Base-by-base conservation (phyloP, 2,329 filamentous ascomycete genomes). In the Pseudocercospora ulei region DNA sequence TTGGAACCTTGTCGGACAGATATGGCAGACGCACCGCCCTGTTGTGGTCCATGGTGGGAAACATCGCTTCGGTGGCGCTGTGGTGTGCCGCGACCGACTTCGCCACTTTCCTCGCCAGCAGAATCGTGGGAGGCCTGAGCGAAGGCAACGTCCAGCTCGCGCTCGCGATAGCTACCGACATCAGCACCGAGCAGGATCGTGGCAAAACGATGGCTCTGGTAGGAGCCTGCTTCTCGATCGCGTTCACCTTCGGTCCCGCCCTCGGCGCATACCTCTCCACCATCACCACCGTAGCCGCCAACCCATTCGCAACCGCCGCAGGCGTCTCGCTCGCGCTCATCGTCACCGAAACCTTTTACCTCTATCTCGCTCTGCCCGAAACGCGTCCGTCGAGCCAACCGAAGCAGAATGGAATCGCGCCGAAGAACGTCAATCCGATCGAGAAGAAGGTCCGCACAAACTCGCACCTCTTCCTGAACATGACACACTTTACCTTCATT, bases 131-230 rank as follows among this genome's bases (percentile, higher is more conserved):
- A 14, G 90, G 90, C 0, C 64, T 98, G 49, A 95, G 87, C 40
- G 90, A 98, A 66, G 90, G 90, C 47, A 98, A 98, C 54, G 83
- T 98, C 2, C 90, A 98, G 66, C 71, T 98, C 8, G 88, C 90
- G 3, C 90, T 88, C 47, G 88, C 90, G 26, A 96, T 98, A 60
- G 90, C 90, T 11, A 90, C 88, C 24, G 90, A 98, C 60, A 87
- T 98, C 50, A 93, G 84, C 27, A 86, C 92, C 54, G 81, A 88
- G 52, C 72, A 74, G 41, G 81, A 80, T 55, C 76, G 90, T 17
- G 85, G 88, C 13, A 78, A 84, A 12, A 95, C 90, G 26, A 95
- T 98, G 85, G 90, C 90, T 5, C 71, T 98, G 38, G 88, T 98
- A 17, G 90, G 90, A 43, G 87, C 82, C 8, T 96, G 90, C 66